Percentiles rank a stretch among this genome's conserved stretches.
These are phyloP conservation scores for Penicillium daleae DNA, from an alignment of 495 filamentous ascomycete genomes.

Conservation along the genomic window DNA sequence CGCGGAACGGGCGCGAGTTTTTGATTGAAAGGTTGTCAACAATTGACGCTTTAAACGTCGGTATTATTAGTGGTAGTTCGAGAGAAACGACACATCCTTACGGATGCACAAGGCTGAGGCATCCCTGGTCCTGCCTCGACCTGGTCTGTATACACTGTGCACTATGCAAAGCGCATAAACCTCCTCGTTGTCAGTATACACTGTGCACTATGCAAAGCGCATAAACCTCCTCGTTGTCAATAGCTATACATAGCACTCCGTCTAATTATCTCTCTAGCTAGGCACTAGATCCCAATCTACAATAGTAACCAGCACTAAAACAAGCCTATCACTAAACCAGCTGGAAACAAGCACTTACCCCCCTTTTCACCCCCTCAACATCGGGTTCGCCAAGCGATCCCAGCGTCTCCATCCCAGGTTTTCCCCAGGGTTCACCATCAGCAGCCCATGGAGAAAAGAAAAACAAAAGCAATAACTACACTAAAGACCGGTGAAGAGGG, in stretches of 20 bases:
- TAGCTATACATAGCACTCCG: constrained; percentile 1
- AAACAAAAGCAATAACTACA: not conserved
- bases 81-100: too few species aligned
- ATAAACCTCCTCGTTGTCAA: not conserved
- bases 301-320: constrained; percentile 3
- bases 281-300: constrained; percentile 5
- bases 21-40: not conserved
- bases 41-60: constrained; percentile 1
- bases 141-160: not conserved
- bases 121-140: not conserved
- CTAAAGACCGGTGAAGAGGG: not conserved
- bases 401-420: constrained; percentile 15
- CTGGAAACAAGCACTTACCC: not conserved
- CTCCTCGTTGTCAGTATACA: not conserved
- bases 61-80: not conserved
- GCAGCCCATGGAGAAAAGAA: constrained; percentile 26
- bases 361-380: constrained; percentile 12
- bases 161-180: not conserved
- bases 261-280: not conserved
- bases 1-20: not conserved
- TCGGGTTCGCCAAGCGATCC: constrained; percentile 32
- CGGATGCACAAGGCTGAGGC: too few species aligned
- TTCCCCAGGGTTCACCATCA: constrained; percentile 27
- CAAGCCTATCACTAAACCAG: constrained; percentile 1
- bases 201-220: constrained; percentile 1